These are phyloP conservation scores for Pythium scleroteichum DNA, from an alignment of 352 stramenopile species.

Conservation along the genomic window DNA sequence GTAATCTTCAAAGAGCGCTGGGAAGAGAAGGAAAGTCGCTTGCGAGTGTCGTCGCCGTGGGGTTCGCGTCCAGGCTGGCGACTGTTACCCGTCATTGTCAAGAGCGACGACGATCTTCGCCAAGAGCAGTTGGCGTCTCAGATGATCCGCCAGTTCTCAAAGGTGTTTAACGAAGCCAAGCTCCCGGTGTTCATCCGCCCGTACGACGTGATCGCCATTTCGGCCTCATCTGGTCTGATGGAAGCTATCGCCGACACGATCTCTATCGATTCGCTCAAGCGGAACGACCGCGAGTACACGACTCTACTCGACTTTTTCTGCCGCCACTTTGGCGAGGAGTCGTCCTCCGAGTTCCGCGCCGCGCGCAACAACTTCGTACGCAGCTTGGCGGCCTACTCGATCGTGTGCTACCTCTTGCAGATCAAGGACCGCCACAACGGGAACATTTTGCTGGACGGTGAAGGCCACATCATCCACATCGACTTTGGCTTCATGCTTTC, in stretches of 20 bases:
- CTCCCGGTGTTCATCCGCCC: constrained; percentile 94
- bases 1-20: constrained; percentile 96
- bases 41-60: constrained; percentile 87
- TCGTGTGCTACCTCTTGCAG: constrained; percentile 97
- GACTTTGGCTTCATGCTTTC: constrained; percentile 96
- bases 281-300: constrained; percentile 92
- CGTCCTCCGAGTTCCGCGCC: constrained; percentile 66
- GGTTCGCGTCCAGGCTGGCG: constrained; percentile 87
- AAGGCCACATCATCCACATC: constrained; percentile 97
- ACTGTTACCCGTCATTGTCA: constrained; percentile 95
- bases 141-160: constrained; percentile 93
- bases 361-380: constrained; percentile 89
- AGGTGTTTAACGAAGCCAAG: constrained; percentile 93
- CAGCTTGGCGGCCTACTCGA: constrained; percentile 89
- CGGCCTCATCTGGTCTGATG: constrained; percentile 92
- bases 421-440: constrained; percentile 98
- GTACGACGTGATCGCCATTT: constrained; percentile 97
- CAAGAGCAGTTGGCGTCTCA: constrained; percentile 98
- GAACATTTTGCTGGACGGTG: constrained; percentile 96
- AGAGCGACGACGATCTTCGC: constrained; percentile 97
- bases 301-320: constrained; percentile 94
- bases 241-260: constrained; percentile 97
- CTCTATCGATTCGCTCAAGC: constrained; percentile 97
- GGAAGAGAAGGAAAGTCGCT: constrained; percentile 92
- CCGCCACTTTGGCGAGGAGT: constrained; percentile 89